Base-by-base conservation (phyloP, 1,139 yeast genomes). In the Candida smagusa region DNA sequence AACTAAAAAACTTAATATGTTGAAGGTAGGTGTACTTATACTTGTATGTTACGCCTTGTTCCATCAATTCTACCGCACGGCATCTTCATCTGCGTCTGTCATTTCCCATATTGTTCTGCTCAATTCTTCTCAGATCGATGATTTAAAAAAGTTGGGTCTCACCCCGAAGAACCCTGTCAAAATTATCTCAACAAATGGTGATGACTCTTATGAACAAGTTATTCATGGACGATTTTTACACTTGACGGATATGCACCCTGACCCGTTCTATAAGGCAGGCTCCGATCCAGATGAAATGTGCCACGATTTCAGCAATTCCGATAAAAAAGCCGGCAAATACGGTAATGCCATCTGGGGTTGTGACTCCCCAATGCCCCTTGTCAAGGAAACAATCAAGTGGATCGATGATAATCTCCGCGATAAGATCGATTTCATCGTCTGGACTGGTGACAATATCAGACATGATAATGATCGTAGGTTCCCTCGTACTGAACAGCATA, bases 401-500 rank as follows among this genome's bases (percentile, higher is more conserved):
- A 64, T 86, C 2, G 59, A 67, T 22, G 65, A 69, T 7, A 79
- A 85, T 47, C 57, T 85, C 39, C 75, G 72, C 43, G 94, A 84
- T 54, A 80, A 85, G 46, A 80, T 87, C 35, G 96, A 87, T 58
- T 87, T 87, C 56, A 81, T 87, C 23, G 74, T 87, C 12, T 87
- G 96, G 96, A 86, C 95, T 0, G 96, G 96, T 25, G 96, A 87
- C 60, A 87, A 86, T 50, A 79, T 85, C 31, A 72, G 96, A 39
- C 96, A 87, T 56, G 96, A 87, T 57, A 84, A 83, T 52, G 96
- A 87, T 59, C 68, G 94, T 53, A 56, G 60, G 28, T 62, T 62
- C 52, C 95, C 95, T 3, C 74, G 95, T 62, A 78, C 86, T 2
- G 92, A 84, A 51, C 53, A 57, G 42, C 77, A 79, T 42, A 87